phyloP scores from a whole-genome alignment of 805 yeast species.

The Tetrapisispora taiwanensis region DNA sequence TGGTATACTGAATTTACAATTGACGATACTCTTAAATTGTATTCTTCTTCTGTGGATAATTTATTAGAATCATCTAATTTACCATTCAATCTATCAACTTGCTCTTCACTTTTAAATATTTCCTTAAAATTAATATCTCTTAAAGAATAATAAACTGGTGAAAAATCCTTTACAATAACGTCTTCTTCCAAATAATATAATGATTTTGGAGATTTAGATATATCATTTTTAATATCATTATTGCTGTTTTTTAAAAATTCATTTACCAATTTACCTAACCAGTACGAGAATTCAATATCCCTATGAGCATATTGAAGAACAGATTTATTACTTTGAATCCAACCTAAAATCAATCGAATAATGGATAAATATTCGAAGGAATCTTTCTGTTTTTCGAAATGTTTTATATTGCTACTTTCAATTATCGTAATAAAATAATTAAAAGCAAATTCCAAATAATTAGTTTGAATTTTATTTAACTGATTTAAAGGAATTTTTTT shows the following conservation, averaged over 20 bases:
- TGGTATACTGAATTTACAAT: constrained; percentile 12
- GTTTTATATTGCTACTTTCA: constrained; percentile 22
- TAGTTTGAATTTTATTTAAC: constrained; percentile 5
- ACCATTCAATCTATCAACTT: constrained; percentile 15
- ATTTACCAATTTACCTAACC: constrained; percentile 26
- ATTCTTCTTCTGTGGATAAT: constrained; percentile 7
- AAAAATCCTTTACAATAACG: constrained; percentile 49
- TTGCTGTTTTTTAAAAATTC: constrained; percentile 13
- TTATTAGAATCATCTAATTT: constrained; percentile 6
- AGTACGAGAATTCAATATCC: constrained; percentile 24
- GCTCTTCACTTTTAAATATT: constrained; percentile 10
- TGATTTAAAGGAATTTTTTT: constrained; percentile 7
- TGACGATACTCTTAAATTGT: constrained; percentile 8
- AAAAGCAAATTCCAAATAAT: constrained; percentile 34
- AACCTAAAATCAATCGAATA: constrained; percentile 44
- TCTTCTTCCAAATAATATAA: constrained; percentile 54
- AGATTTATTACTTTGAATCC: constrained; percentile 44
- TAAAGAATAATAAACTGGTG: constrained; percentile 42
- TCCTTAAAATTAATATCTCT: constrained; percentile 49
- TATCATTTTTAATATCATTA: neutral
- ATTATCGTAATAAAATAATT: constrained; percentile 32
- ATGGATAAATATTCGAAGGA: constrained; percentile 25
- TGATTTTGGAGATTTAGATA: constrained; percentile 35
- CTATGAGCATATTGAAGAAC: constrained; percentile 31
- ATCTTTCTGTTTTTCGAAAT: constrained; percentile 18